Evolutionary conservation across 352 stramenopile genomes (phyloP).

Genomic region (Pythium phragmitis): DNA sequence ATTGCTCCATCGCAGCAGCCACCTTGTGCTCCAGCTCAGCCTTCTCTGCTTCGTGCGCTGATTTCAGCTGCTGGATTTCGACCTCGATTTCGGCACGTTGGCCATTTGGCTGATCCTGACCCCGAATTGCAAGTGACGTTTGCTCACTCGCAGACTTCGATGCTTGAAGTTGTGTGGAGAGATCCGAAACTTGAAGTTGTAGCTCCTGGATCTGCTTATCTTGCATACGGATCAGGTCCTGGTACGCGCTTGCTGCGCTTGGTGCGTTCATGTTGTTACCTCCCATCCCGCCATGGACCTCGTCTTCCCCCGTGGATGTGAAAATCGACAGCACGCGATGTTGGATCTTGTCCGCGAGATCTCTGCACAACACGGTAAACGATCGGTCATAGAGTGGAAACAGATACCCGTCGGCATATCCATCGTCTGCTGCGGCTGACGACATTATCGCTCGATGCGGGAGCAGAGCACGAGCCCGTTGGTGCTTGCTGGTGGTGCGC

Average conservation of each 20-base stretch:
- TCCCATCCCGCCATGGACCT: slow-evolving; percentile 9
- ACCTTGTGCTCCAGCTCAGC: slow-evolving; percentile 34
- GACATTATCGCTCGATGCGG: slow-evolving; percentile 35
- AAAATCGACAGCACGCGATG: slow-evolving; percentile 68
- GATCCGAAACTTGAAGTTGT: slow-evolving; percentile 34
- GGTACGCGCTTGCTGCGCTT: slow-evolving; percentile 53
- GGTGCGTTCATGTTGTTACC: slow-evolving; percentile 7
- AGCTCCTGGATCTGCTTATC: slow-evolving; percentile 70
- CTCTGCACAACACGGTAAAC: slow-evolving; percentile 48
- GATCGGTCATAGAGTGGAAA: slow-evolving; percentile 69
- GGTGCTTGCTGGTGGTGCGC: slow-evolving; percentile 33
- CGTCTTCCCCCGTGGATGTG: slow-evolving; percentile 34
- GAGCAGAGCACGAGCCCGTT: slow-evolving; percentile 41
- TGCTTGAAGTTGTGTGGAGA: slow-evolving; percentile 6
- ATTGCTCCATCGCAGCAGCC: slow-evolving; percentile 27
- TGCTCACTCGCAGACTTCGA: neutral
- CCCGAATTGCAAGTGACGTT: neutral
- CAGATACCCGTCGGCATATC: slow-evolving; percentile 42
- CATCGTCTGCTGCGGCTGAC: slow-evolving; percentile 21
- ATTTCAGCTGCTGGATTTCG: slow-evolving; percentile 8
- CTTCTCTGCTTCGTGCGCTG: slow-evolving; percentile 32
- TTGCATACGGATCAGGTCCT: slow-evolving; percentile 82
- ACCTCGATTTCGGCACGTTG: neutral
- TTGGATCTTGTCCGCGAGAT: slow-evolving; percentile 59
- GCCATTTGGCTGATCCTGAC: neutral